Conservation (phyloP, 306 rosid species). For the Malus orientalis region DNA sequence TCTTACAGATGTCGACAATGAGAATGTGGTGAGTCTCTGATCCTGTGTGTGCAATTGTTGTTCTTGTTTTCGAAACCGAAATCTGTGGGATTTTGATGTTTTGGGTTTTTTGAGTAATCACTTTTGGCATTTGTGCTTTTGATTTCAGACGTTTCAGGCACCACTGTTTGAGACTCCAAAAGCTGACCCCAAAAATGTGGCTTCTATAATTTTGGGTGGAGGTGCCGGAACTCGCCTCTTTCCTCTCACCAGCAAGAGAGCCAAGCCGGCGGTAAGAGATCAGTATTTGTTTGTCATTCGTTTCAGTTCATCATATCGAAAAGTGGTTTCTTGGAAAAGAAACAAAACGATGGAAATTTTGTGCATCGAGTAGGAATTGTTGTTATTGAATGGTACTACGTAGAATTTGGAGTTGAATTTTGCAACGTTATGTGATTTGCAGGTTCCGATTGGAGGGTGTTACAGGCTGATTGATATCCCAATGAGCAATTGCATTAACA, state of each 20-base stretch:
- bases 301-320: background rate
- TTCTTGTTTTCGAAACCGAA: background rate
- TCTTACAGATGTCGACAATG: slow-evolving; percentile 43
- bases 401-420: background rate
- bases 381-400: background rate
- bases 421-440: slow-evolving; percentile 6
- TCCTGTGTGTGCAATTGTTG: background rate
- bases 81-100: background rate
- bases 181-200: slow-evolving; percentile 74
- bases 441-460: slow-evolving; percentile 95
- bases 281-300: background rate
- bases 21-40: slow-evolving; percentile 31
- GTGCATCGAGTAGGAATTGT: background rate
- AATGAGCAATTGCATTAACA: slow-evolving; percentile 91
- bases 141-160: slow-evolving; percentile 36
- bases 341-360: background rate
- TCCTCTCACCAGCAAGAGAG: slow-evolving; percentile 86
- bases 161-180: slow-evolving; percentile 34
- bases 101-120: background rate
- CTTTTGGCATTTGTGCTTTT: slow-evolving; percentile 4
- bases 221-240: slow-evolving; percentile 93
- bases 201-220: slow-evolving; percentile 85
- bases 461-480: slow-evolving; percentile 90
- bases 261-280: slow-evolving; percentile 77
- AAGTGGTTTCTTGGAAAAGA: background rate